Evolutionary conservation across 768 basidiomycete species (phyloP).

Genomic region (Clitopilus hobsonii): DNA sequence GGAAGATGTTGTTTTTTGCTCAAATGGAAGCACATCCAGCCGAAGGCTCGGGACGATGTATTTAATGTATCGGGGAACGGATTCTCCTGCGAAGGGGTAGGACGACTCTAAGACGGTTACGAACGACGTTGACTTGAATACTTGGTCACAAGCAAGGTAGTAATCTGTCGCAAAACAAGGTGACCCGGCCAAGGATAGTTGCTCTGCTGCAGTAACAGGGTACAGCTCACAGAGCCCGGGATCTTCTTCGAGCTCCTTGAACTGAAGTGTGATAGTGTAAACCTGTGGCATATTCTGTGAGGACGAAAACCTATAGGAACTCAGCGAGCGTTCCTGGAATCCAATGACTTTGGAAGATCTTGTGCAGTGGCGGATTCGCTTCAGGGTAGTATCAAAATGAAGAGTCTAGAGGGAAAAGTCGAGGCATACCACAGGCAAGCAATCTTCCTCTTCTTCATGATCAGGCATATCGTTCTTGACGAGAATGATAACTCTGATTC

Average conservation of each 20-base stretch:
- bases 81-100: not conserved
- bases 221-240: not conserved
- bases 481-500: not conserved
- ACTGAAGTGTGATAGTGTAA: not conserved
- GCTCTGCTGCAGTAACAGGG: too few species aligned
- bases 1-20: not conserved
- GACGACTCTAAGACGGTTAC: not conserved
- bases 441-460: not conserved
- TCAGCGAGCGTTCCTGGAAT: not conserved
- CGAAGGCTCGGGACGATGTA: not conserved
- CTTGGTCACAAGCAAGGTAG: not conserved
- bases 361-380: not conserved
- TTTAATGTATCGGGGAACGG: not conserved
- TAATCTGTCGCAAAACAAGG: not conserved
- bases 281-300: not conserved
- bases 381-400: not conserved
- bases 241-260: not conserved
- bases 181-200: not conserved
- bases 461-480: not conserved
- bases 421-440: not conserved
- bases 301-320: not conserved
- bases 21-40: not conserved
- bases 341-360: not conserved
- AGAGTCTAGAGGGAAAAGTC: not conserved
- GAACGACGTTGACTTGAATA: not conserved